A percentile compares a stretch with the other conserved stretches of the same genome.
phyloP scores from a whole-genome alignment of 441 rosid species.

The Viola pubescens region DNA sequence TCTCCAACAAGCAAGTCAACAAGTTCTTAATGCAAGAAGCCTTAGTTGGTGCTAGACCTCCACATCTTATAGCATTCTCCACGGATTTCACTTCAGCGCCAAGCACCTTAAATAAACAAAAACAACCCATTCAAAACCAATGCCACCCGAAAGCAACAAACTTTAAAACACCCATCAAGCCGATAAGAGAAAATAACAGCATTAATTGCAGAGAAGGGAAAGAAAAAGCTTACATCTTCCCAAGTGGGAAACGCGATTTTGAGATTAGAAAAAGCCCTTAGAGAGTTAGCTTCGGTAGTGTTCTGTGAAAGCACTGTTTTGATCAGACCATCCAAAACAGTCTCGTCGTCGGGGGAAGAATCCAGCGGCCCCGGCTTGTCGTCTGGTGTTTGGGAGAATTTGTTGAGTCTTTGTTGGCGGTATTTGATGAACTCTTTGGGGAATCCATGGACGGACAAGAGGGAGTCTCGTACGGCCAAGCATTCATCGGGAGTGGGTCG shows the following conservation, averaged over 20 bases:
- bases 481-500: conserved; percentile 61
- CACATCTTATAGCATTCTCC: conserved; percentile 75
- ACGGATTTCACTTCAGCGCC: conserved; percentile 48
- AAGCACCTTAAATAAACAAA: conserved; percentile 42
- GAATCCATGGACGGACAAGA: conserved; percentile 66
- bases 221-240: conserved; percentile 47
- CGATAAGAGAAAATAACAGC: neutral
- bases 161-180: neutral
- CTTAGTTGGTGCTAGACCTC: conserved; percentile 79
- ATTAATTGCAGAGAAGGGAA: neutral
- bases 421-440: conserved; percentile 56
- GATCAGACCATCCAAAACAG: conserved; percentile 69
- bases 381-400: conserved; percentile 4
- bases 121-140: neutral
- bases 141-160: conserved; percentile 8
- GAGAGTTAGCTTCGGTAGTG: conserved; percentile 64
- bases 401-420: conserved; percentile 39
- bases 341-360: conserved; percentile 26
- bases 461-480: conserved; percentile 51
- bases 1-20: conserved; percentile 42
- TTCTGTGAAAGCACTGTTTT: conserved; percentile 75
- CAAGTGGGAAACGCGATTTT: conserved; percentile 56
- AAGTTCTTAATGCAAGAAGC: conserved; percentile 67
- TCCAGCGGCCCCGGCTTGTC: neutral
- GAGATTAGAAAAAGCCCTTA: conserved; percentile 65